These are phyloP conservation scores for Penicillium vulpinum DNA, from an alignment of 2,329 filamentous ascomycete genomes.

Conservation along the genomic window DNA sequence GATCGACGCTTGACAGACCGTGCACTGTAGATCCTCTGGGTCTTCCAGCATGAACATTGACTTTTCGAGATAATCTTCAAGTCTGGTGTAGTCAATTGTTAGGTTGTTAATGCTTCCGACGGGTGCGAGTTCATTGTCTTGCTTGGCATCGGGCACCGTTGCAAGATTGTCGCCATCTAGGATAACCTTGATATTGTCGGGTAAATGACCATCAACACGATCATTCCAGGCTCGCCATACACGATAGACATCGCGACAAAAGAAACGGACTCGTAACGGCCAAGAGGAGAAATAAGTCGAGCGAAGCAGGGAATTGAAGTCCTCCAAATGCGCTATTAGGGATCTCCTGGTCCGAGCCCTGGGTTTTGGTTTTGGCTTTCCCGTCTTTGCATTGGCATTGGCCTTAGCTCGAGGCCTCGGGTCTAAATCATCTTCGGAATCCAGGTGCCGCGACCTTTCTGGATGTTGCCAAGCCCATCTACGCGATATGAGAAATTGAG, in stretches of 20 bases:
- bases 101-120: conserved; percentile 48
- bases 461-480: conserved; percentile 94
- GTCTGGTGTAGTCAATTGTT: conserved; percentile 54
- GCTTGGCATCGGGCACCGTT: neutral
- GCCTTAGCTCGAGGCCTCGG: conserved; percentile 25
- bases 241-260: conserved; percentile 66
- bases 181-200: conserved; percentile 53
- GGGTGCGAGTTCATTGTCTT: conserved; percentile 21
- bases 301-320: conserved; percentile 76
- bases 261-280: conserved; percentile 81
- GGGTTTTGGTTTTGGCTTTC: conserved; percentile 39
- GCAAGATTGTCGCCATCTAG: conserved; percentile 49
- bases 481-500: conserved; percentile 6
- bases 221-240: conserved; percentile 66
- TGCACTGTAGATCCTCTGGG: conserved; percentile 44
- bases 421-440: conserved; percentile 58
- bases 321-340: conserved; percentile 70
- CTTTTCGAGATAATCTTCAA: conserved; percentile 56
- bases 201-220: conserved; percentile 50
- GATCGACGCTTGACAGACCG: conserved; percentile 50
- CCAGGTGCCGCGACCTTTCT: conserved; percentile 76
- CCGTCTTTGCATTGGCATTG: conserved; percentile 39
- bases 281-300: conserved; percentile 78
- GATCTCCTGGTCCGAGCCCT: conserved; percentile 55
- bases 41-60: conserved; percentile 45